Conservation (phyloP, 768 basidiomycete genomes). For the Amanita rubescens region DNA sequence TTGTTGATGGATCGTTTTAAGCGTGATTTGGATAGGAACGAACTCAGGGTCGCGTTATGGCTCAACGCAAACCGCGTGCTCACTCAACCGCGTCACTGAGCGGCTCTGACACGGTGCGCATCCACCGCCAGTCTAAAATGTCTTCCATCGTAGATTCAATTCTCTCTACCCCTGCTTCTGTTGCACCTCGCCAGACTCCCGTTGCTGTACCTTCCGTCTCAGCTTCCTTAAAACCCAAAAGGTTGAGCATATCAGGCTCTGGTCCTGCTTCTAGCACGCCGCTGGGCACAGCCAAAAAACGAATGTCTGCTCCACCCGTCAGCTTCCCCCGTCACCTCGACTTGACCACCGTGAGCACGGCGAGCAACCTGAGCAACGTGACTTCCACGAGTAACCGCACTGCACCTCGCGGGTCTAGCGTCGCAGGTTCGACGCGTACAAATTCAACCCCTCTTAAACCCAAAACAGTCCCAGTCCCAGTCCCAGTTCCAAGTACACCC, state of each 20-base stretch:
- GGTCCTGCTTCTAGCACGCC: conserved; percentile 23
- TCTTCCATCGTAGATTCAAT: conserved; percentile 3
- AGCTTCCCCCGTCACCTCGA: background rate
- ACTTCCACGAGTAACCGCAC: conserved; percentile 4
- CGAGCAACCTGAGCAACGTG: conserved; percentile 13
- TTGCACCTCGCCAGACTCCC: conserved; percentile 45
- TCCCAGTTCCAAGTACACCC: background rate
- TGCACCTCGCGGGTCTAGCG: conserved; percentile 9
- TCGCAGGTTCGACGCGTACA: conserved; percentile 17
- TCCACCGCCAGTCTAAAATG: conserved; percentile 9
- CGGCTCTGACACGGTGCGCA: conserved; percentile 43
- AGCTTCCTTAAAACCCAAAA: conserved; percentile 12
- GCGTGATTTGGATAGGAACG: too few species aligned
- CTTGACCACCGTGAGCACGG: background rate
- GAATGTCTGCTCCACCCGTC: background rate
- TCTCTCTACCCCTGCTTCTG: conserved; percentile 11
- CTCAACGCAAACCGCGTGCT: conserved; percentile 38
- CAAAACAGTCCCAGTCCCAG: background rate
- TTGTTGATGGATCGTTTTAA: too few species aligned
- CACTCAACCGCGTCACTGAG: conserved; percentile 44
- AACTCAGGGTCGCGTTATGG: too few species aligned
- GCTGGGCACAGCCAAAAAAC: conserved; percentile 6
- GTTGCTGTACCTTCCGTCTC: conserved; percentile 28
- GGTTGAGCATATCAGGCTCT: conserved; percentile 26
- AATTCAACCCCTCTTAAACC: background rate